These are phyloP conservation scores for Paradendryphiella salina DNA, from an alignment of 2,329 filamentous ascomycete genomes.

Conservation along the genomic window DNA sequence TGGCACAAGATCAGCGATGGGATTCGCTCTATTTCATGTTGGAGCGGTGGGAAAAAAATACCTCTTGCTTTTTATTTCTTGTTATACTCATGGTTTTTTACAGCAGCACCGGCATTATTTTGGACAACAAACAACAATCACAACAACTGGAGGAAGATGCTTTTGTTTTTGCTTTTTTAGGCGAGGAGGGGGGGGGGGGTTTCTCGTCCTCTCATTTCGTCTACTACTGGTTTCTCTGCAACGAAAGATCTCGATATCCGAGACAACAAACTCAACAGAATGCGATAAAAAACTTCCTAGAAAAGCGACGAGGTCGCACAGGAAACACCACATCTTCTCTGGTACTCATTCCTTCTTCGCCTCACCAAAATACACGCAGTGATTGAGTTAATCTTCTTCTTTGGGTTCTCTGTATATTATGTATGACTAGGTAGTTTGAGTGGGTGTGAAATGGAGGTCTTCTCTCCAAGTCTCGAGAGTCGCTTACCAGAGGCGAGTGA, in stretches of 20 bases:
- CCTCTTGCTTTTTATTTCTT: slow-evolving; percentile 29
- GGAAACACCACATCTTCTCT: slow-evolving; percentile 11
- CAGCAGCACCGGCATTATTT: slow-evolving; percentile 32
- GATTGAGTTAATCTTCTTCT: not conserved
- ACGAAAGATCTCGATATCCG: slow-evolving; percentile 25
- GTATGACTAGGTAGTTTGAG: not conserved
- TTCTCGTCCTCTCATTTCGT: slow-evolving; percentile 8
- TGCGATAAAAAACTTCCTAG: slow-evolving; percentile 28
- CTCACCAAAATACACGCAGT: not conserved
- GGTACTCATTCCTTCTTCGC: not conserved
- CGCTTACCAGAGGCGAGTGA: too few species aligned
- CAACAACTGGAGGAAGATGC: slow-evolving; percentile 14
- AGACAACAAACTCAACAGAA: slow-evolving; percentile 25
- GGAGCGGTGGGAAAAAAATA: slow-evolving; percentile 29
- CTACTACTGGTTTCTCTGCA: slow-evolving; percentile 28
- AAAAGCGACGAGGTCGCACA: slow-evolving; percentile 27
- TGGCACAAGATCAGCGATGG: slow-evolving; percentile 42
- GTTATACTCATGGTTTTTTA: slow-evolving; percentile 6
- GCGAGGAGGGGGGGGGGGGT: too few species aligned
- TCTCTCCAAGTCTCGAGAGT: too few species aligned
- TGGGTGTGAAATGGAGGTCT: not conserved
- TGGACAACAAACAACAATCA: slow-evolving; percentile 3
- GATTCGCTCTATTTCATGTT: slow-evolving; percentile 28
- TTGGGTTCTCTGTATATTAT: not conserved
- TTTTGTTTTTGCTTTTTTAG: not conserved